Evolutionary conservation across 805 yeast species (phyloP).

Genomic region (Saccharomycopsis guyanensis): DNA sequence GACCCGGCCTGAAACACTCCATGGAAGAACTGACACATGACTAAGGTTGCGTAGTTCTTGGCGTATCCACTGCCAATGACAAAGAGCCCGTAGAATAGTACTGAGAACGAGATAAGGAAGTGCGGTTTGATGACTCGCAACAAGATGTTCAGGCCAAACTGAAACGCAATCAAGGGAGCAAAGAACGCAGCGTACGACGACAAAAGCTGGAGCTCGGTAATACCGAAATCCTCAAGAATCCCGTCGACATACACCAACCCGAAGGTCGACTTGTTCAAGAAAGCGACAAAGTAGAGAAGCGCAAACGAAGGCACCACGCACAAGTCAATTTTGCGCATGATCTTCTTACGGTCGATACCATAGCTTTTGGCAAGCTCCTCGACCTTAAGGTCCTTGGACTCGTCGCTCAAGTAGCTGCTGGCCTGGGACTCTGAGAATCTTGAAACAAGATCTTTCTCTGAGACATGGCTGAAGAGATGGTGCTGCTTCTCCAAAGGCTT

Average conservation of each 20-base stretch:
- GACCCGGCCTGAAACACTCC: conserved; percentile 66
- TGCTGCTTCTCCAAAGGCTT: background rate
- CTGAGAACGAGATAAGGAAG: conserved; percentile 50
- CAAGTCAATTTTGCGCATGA: conserved; percentile 56
- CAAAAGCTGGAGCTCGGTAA: conserved; percentile 52
- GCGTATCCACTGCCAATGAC: conserved; percentile 60
- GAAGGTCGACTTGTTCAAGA: conserved; percentile 66
- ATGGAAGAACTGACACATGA: conserved; percentile 54
- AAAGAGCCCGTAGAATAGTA: conserved; percentile 57
- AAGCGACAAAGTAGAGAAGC: conserved; percentile 58
- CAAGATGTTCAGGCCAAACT: conserved; percentile 53
- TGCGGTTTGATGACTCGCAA: conserved; percentile 56
- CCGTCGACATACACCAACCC: conserved; percentile 67
- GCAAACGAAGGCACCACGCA: conserved; percentile 67
- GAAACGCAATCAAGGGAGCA: conserved; percentile 54
- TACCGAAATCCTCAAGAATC: conserved; percentile 40
- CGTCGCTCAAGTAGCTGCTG: conserved; percentile 6
- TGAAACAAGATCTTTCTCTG: background rate
- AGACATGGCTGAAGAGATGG: background rate
- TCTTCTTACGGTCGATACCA: conserved; percentile 42
- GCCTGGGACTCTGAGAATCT: background rate
- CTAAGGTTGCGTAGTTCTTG: conserved; percentile 46
- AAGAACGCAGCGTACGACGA: conserved; percentile 62
- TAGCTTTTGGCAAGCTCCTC: conserved; percentile 32
- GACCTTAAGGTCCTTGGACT: conserved; percentile 20